Base-by-base conservation (phyloP, 2,329 filamentous ascomycete genomes). In the Esteya vermicola region DNA sequence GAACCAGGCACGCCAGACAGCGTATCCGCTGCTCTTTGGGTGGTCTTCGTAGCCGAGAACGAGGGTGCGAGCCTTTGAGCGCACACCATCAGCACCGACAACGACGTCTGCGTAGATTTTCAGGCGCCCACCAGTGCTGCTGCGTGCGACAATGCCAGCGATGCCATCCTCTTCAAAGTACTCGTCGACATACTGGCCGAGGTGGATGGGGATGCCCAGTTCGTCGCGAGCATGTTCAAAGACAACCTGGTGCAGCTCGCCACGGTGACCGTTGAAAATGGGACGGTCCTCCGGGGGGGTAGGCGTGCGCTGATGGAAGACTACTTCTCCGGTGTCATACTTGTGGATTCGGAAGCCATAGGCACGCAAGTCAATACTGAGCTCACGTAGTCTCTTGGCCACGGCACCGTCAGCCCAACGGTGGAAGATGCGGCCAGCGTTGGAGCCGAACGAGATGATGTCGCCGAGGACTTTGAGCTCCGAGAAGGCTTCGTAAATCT, bases 301-400 rank as follows among this genome's bases (percentile, higher is more conserved):
- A 4, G 68, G 65, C 0, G 61, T 62, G 34, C 50, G 54, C 42
- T 78, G 74, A 42, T 74, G 72, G 41, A 70, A 65, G 19, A 78
- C 64, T 10, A 76, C 63, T 52, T 78, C 73, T 26, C 72, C 72
- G 0, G 64, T 66, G 23, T 73, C 72, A 44, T 63, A 76, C 47
- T 75, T 77, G 54, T 75, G 72, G 41, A 77, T 75, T 36, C 68
- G 68, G 56, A 77, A 78, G 32, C 73, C 72, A 43, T 76, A 68
- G 0, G 56, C 49, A 7, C 57, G 52, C 36, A 74, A 52, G 46
- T 74, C 62, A 45, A 74, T 74, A 46, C 65, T 70, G 8, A 75
- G 52, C 1, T 58, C 54, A 20, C 64, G 61, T 56, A 75, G 60
- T 33, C 60, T 59, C 34, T 56, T 53, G 8, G 62, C 59, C 9